These are phyloP conservation scores for Parathielavia appendiculata DNA, from an alignment of 495 filamentous ascomycete species.

Conservation along the genomic window DNA sequence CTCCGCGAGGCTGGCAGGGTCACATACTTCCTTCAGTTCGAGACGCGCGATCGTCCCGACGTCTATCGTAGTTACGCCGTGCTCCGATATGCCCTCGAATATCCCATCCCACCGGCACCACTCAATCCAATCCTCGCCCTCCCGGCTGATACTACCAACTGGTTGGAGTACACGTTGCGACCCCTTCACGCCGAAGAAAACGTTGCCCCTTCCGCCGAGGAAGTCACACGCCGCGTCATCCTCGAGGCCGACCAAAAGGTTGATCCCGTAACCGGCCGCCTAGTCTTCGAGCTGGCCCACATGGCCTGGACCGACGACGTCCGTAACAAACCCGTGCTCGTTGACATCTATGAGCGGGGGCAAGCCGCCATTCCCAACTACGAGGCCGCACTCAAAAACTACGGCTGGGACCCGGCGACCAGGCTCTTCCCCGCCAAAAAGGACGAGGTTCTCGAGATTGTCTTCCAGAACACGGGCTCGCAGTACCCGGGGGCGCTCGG, in stretches of 20 bases:
- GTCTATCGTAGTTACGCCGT: constrained; percentile 47
- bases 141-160: constrained; percentile 38
- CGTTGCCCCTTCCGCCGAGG: constrained; percentile 36
- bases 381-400: constrained; percentile 39
- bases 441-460: constrained; percentile 59
- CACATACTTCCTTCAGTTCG: constrained; percentile 52
- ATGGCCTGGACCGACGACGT: constrained; percentile 46
- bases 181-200: constrained; percentile 38
- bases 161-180: constrained; percentile 52
- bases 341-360: constrained; percentile 50
- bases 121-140: constrained; percentile 35
- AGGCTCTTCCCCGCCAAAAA: constrained; percentile 49
- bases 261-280: constrained; percentile 16
- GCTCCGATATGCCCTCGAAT: constrained; percentile 42
- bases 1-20: constrained; percentile 38
- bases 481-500: constrained; percentile 25
- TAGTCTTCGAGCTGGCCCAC: constrained; percentile 24
- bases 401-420: constrained; percentile 51
- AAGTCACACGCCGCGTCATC: constrained; percentile 52
- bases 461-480: constrained; percentile 50
- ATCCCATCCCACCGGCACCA: constrained; percentile 17
- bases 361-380: constrained; percentile 37
- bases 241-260: constrained; percentile 34
- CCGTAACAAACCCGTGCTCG: constrained; percentile 46
- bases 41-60: constrained; percentile 45